Percentiles rank a stretch among this genome's conserved stretches.
phyloP scores from a whole-genome alignment of 2,329 filamentous ascomycete genomes.

The Tolypocladium paradoxum region DNA sequence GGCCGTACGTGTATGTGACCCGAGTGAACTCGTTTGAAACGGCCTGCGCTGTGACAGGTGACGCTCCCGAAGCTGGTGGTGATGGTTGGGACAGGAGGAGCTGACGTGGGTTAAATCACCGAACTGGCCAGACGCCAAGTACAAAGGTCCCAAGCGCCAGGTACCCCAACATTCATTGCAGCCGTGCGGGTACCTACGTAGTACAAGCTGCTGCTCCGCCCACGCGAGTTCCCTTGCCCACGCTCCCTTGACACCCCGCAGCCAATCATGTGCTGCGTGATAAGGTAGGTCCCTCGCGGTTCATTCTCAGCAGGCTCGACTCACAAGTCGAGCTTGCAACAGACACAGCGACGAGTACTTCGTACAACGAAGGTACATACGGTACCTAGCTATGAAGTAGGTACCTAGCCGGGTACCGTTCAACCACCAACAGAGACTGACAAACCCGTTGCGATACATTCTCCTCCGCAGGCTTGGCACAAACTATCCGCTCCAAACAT shows the following conservation, averaged over 20 bases:
- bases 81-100: not conserved
- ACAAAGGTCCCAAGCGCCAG: not conserved
- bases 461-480: not conserved
- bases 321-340: not conserved
- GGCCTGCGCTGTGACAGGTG: not conserved
- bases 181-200: not conserved
- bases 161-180: not conserved
- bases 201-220: not conserved
- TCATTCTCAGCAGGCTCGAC: not conserved
- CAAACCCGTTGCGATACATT: too few relatives aligned
- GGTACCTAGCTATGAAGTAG: too few relatives aligned
- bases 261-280: not conserved
- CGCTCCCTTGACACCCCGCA: not conserved
- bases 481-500: too few relatives aligned
- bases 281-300: too few relatives aligned
- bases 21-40: not conserved
- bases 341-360: not conserved
- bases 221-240: too few relatives aligned
- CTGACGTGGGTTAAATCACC: not conserved
- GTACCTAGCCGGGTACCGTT: too few relatives aligned
- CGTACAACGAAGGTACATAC: not conserved
- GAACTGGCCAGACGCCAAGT: not conserved
- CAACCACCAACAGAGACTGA: too few relatives aligned
- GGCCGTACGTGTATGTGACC: not conserved
- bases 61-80: not conserved